phyloP scores from a whole-genome alignment of 805 yeast genomes.

The Saccharomycopsis sp. region DNA sequence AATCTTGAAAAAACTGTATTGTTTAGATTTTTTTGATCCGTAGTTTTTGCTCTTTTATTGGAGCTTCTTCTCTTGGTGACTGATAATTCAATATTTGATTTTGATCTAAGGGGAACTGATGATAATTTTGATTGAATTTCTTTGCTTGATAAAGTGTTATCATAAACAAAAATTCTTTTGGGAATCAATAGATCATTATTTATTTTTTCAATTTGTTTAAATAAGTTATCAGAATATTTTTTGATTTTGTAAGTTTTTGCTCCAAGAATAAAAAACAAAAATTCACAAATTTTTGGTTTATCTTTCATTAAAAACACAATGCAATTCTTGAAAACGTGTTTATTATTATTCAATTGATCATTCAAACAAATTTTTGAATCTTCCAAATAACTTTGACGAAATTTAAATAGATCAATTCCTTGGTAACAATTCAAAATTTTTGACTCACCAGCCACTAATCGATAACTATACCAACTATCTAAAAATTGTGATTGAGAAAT shows the following conservation, averaged over 20 bases:
- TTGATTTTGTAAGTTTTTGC: slow-evolving; percentile 20
- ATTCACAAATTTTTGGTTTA: slow-evolving; percentile 27
- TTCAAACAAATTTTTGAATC: slow-evolving; percentile 23
- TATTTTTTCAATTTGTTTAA: no score
- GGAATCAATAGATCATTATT: no score
- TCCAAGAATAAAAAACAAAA: slow-evolving; percentile 38
- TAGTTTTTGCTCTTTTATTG: slow-evolving; percentile 5
- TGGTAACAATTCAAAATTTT: slow-evolving; percentile 30
- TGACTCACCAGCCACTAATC: slow-evolving; percentile 68
- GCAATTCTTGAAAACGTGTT: slow-evolving; percentile 21
- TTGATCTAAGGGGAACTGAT: no score
- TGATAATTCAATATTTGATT: no score
- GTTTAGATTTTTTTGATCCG: no score
- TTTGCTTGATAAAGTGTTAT: no score
- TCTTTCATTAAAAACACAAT: slow-evolving; percentile 18
- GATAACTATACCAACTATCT: slow-evolving; percentile 39
- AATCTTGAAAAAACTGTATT: background rate
- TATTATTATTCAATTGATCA: slow-evolving; percentile 34
- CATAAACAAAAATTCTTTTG: slow-evolving; percentile 25
- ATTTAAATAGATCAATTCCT: slow-evolving; percentile 40
- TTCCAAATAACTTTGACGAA: slow-evolving; percentile 28
- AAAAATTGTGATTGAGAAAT: slow-evolving; percentile 24
- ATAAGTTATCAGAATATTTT: slow-evolving; percentile 5
- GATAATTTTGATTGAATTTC: no score
- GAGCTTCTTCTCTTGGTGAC: slow-evolving; percentile 4